Conservation (phyloP, 2,329 filamentous ascomycete species). For the Colletotrichum horii region DNA sequence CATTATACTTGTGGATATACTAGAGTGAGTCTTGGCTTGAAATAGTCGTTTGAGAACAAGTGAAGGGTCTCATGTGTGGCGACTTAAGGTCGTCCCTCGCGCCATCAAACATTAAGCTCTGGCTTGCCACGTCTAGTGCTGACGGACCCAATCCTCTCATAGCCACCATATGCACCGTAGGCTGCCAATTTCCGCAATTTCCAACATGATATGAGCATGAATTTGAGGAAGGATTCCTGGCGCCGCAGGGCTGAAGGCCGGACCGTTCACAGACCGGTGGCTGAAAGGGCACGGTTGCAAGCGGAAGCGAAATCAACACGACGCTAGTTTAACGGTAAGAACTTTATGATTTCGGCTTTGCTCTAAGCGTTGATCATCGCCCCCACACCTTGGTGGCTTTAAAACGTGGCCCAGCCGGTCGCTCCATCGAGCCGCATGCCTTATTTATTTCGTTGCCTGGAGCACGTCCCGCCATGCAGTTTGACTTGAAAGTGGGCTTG, state of each 20-base stretch:
- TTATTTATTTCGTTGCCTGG: background rate
- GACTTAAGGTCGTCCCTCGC: background rate
- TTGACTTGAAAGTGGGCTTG: background rate
- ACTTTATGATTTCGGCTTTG: background rate
- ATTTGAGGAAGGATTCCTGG: background rate
- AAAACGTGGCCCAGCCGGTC: background rate
- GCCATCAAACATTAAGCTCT: background rate
- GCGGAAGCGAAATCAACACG: background rate
- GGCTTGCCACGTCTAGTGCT: background rate
- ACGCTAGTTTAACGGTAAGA: background rate
- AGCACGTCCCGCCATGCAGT: background rate
- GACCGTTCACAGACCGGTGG: background rate
- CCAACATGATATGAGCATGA: background rate
- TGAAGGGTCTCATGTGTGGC: background rate
- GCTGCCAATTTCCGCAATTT: background rate
- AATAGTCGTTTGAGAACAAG: background rate
- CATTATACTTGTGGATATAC: background rate
- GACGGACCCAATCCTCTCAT: background rate
- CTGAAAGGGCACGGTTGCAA: background rate
- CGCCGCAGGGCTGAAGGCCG: background rate
- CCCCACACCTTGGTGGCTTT: background rate
- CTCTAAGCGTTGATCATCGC: background rate
- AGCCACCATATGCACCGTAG: background rate
- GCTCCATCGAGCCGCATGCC: background rate
- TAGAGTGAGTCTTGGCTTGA: background rate